Percentiles rank a stretch among this genome's conserved stretches.
Conservation (phyloP, 2,329 filamentous ascomycete species). For the Colletotrichum sp. region DNA sequence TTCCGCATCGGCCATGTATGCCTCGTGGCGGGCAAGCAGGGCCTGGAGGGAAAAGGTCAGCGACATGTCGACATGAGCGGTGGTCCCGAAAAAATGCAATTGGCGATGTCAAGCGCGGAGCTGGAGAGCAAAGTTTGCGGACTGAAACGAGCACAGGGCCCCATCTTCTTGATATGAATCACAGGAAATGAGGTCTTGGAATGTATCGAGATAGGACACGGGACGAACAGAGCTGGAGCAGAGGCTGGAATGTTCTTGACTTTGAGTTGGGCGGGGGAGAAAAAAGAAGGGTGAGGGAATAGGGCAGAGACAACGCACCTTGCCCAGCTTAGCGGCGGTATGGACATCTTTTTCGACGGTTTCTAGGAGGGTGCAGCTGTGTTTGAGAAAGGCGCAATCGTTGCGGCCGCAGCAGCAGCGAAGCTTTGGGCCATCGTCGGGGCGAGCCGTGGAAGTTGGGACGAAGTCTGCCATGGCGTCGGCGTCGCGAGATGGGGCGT, state of each 20-base stretch:
- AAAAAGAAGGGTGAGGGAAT: not conserved
- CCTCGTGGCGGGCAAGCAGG: slow-evolving; percentile 88
- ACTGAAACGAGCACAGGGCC: slow-evolving; percentile 27
- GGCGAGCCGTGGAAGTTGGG: slow-evolving; percentile 3
- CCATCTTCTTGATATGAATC: slow-evolving; percentile 3
- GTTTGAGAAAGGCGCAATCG: slow-evolving; percentile 80
- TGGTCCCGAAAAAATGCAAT: slow-evolving; percentile 10
- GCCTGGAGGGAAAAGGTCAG: slow-evolving; percentile 84
- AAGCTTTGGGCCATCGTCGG: slow-evolving; percentile 39
- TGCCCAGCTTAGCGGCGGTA: slow-evolving; percentile 84
- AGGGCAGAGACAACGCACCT: slow-evolving; percentile 69
- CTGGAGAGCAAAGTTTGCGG: slow-evolving; percentile 16
- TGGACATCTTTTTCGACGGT: slow-evolving; percentile 87
- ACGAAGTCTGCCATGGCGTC: slow-evolving; percentile 21
- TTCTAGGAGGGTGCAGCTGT: slow-evolving; percentile 80
- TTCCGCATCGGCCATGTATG: slow-evolving; percentile 92
- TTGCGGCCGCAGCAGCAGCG: slow-evolving; percentile 85
- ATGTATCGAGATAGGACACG: slow-evolving; percentile 7
- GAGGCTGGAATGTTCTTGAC: slow-evolving; percentile 12
- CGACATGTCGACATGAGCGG: slow-evolving; percentile 37
- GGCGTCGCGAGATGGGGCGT: slow-evolving; percentile 2
- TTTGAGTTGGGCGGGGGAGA: not conserved
- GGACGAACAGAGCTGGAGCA: not conserved
- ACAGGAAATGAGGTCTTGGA: slow-evolving; percentile 17
- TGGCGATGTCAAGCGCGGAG: slow-evolving; percentile 18